phyloP scores from a whole-genome alignment of 2,329 filamentous ascomycete genomes.

The Tolypocladium tropicale region DNA sequence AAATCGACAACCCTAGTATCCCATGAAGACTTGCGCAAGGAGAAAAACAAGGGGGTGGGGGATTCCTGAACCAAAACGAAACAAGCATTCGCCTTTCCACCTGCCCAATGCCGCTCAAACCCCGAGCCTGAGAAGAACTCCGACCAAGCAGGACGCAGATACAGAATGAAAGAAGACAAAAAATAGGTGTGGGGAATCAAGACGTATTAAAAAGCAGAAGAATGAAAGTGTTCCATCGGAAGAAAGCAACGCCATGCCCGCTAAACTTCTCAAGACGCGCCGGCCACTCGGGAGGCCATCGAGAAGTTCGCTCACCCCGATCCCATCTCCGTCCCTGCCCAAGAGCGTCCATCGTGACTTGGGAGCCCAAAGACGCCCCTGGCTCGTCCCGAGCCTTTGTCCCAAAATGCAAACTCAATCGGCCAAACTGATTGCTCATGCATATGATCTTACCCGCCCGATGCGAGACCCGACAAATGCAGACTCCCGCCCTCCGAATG shows the following conservation, averaged over 20 bases:
- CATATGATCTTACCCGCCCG: conserved; percentile 2
- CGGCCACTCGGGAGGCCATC: background rate
- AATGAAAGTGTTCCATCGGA: background rate
- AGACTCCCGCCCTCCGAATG: conserved; percentile 2
- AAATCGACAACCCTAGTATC: background rate
- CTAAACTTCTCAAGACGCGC: background rate
- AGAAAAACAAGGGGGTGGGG: background rate
- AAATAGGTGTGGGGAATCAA: conserved; percentile 7
- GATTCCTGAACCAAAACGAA: background rate
- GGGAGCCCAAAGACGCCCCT: conserved; percentile 1
- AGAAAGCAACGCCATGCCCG: background rate
- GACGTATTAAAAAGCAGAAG: background rate
- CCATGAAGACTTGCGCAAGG: background rate
- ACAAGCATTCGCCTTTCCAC: conserved; percentile 1
- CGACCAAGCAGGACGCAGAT: background rate
- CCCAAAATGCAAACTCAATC: conserved; percentile 4
- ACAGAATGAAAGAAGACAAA: too few relatives aligned
- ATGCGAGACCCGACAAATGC: conserved; percentile 4
- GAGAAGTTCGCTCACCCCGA: background rate
- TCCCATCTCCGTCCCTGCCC: background rate
- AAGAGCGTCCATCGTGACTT: background rate
- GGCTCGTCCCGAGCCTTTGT: conserved; percentile 1
- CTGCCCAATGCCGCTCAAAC: conserved; percentile 2
- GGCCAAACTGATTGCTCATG: conserved; percentile 3
- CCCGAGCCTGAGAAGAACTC: background rate